Conservation (phyloP, 1,139 yeast genomes). For the Blastobotrys elegans region DNA sequence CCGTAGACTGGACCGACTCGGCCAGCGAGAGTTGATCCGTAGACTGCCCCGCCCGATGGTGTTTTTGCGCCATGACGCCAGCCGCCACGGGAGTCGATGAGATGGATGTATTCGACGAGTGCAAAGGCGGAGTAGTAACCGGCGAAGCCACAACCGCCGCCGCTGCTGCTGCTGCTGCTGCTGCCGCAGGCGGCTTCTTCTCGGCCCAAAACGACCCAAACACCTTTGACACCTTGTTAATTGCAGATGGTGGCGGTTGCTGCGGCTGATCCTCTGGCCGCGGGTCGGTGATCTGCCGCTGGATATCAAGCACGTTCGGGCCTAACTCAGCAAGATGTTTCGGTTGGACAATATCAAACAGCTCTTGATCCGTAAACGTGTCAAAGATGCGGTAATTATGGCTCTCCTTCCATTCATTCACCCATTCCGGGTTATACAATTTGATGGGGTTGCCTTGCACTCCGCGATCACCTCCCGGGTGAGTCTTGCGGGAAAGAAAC, state of each 20-base stretch:
- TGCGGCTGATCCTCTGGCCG: conserved; percentile 18
- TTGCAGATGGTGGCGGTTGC: conserved; percentile 23
- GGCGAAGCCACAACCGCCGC: neutral
- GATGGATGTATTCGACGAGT: neutral
- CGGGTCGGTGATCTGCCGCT: conserved; percentile 16
- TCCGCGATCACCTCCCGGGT: conserved; percentile 28
- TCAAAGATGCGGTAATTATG: conserved; percentile 69
- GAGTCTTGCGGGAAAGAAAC: conserved; percentile 37
- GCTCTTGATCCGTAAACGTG: conserved; percentile 72
- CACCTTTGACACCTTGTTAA: conserved; percentile 28
- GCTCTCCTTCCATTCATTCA: conserved; percentile 60
- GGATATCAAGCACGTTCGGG: conserved; percentile 18
- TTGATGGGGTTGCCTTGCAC: conserved; percentile 42
- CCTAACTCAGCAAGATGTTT: conserved; percentile 45
- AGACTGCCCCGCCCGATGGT: conserved; percentile 11
- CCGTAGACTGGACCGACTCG: conserved; percentile 12
- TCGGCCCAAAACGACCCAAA: conserved; percentile 28
- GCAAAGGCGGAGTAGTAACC: neutral
- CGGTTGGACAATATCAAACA: conserved; percentile 84
- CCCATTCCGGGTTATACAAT: conserved; percentile 51
- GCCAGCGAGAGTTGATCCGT: conserved; percentile 16
- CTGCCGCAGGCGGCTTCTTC: conserved; percentile 13
- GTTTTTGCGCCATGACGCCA: neutral
- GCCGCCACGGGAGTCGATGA: conserved; percentile 3
- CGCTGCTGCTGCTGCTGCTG: too few species aligned